Evolutionary conservation across 164 flowering plant genomes (phyloP), one percentile per base, ranked within the genome.

Genomic region (Vitis riparia): DNA sequence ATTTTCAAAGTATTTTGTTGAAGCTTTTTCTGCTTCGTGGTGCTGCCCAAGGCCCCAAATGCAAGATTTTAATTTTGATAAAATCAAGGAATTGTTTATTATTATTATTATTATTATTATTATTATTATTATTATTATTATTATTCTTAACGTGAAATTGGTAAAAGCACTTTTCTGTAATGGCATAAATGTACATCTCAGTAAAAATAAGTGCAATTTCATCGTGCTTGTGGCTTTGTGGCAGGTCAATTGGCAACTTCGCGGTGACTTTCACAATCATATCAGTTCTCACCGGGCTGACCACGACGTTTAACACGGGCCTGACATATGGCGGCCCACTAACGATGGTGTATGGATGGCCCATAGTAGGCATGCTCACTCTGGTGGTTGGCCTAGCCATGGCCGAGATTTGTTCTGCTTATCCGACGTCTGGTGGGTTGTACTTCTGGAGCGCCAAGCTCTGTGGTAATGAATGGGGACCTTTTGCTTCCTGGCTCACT

Each of bases 401-500:
- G 97, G 95, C 97, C 67, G 98, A 93, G 84, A 93, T 93, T 51
- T 93, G 97, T 70, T 91, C 98, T 8, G 84, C 97, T 16, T 93
- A 75, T 62, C 97, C 98, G 3, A 93, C 97, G 19, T 90, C 98
- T 8, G 98, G 97, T 17, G 98, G 98, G 23, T 91, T 93, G 19
- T 91, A 91, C 77, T 90, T 87, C 63, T 93, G 98, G 98, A 93
- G 97, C 72, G 95, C 97, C 23, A 89, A 81, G 82, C 94, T 91
- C 62, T 75, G 74, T 16, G 81, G 84, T 13, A 58, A 65, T 44
- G 16, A 75, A 1, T 85, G 85, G 86, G 90, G 82, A 44, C 87
- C 90, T 11, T 74, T 83, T 19, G 86, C 92, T 53, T 79, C 90
- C 27, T 88, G 90, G 90, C 52, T 86, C 67, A 86, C 87, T 51